These are phyloP conservation scores for Boletales sp. DNA, from an alignment of 768 basidiomycete genomes.

Conservation along the genomic window DNA sequence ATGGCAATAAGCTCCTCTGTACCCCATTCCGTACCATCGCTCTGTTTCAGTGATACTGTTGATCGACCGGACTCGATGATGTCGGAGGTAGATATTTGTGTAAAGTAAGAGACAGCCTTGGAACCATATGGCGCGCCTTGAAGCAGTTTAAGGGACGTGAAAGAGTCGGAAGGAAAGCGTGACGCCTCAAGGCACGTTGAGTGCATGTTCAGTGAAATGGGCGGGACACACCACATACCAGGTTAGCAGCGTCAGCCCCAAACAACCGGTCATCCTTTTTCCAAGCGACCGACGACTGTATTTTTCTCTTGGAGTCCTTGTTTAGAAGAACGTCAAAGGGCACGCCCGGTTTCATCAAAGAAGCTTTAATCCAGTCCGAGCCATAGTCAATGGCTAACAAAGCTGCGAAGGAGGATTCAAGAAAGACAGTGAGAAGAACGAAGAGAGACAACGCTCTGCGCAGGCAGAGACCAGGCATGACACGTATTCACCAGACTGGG, in stretches of 20 bases:
- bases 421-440: conserved; percentile 17
- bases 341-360: conserved; percentile 88
- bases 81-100: conserved; percentile 52
- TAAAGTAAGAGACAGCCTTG: conserved; percentile 54
- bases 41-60: conserved; percentile 56
- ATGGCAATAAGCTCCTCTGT: conserved; percentile 92
- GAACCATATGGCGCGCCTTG: conserved; percentile 68
- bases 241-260: conserved; percentile 81
- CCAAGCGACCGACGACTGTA: conserved; percentile 86
- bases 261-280: conserved; percentile 88
- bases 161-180: conserved; percentile 86
- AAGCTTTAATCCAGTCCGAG: conserved; percentile 95
- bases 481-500: conserved; percentile 12
- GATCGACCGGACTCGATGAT: conserved; percentile 52
- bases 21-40: conserved; percentile 68
- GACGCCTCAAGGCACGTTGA: conserved; percentile 58
- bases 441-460: conserved; percentile 25
- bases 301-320: conserved; percentile 96
- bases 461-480: conserved; percentile 24
- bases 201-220: background rate
- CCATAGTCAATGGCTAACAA: conserved; percentile 98
- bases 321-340: conserved; percentile 97
- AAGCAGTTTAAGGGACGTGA: conserved; percentile 80
- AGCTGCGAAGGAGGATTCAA: conserved; percentile 53
- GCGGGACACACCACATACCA: conserved; percentile 59